phyloP scores from a whole-genome alignment of 306 rosid species.

The Rubus parviflorus region DNA sequence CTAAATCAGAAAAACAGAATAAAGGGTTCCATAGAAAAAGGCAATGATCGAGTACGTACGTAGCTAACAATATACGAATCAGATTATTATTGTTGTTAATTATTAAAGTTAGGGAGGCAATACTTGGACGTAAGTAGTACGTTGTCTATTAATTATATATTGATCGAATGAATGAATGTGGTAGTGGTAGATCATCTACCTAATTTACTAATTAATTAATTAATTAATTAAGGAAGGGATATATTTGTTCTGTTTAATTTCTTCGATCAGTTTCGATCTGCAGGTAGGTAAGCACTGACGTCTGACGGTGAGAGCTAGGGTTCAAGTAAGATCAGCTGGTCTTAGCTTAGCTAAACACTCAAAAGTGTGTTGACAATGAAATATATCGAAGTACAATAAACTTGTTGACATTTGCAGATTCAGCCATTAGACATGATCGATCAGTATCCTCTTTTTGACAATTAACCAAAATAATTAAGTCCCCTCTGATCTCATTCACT shows the following conservation, averaged over 20 bases:
- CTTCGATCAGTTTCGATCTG: neutral
- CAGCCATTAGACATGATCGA: no score
- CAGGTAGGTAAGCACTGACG: neutral
- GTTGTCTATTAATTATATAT: neutral
- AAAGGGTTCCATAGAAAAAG: neutral
- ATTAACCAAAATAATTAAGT: no score
- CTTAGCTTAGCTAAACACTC: neutral
- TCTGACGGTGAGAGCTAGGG: neutral
- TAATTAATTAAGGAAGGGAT: neutral
- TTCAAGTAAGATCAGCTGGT: neutral
- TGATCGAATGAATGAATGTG: neutral
- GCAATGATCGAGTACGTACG: neutral
- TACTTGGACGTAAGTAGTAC: neutral
- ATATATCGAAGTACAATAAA: neutral
- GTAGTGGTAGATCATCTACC: conserved; percentile 4
- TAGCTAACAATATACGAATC: neutral
- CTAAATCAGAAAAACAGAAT: neutral
- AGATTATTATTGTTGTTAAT: neutral
- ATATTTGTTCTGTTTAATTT: neutral
- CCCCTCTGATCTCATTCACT: no score
- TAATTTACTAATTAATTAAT: neutral
- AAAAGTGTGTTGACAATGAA: neutral
- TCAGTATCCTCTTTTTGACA: no score
- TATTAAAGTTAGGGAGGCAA: neutral
- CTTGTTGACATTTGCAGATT: no score